Percentiles rank a stretch among this genome's conserved stretches.
phyloP scores from a whole-genome alignment of 495 filamentous ascomycete genomes.

The Penicillium odoratum region DNA sequence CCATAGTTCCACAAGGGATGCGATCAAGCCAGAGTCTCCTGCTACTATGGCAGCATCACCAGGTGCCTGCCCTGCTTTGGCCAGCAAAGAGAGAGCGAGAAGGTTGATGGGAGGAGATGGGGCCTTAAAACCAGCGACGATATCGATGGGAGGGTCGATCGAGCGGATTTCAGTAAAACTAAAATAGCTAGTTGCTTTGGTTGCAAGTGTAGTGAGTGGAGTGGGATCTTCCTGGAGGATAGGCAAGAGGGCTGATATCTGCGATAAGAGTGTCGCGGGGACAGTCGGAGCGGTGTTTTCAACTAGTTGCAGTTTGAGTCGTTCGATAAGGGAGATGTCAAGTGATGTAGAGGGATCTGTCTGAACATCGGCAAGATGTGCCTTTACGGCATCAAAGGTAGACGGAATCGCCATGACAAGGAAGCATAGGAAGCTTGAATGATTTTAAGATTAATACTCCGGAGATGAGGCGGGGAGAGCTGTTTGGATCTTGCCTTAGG shows the following conservation, averaged over 20 bases:
- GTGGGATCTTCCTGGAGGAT: constrained; percentile 53
- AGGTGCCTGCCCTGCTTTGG: constrained; percentile 63
- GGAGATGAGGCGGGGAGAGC: constrained; percentile 3
- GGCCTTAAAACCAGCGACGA: constrained; percentile 55
- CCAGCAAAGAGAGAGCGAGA: constrained; percentile 67
- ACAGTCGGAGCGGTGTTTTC: constrained; percentile 37
- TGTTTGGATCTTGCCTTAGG: background rate
- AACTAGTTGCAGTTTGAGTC: constrained; percentile 43
- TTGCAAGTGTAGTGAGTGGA: constrained; percentile 46
- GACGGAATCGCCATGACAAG: constrained; percentile 41
- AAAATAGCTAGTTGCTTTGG: constrained; percentile 37
- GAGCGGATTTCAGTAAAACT: constrained; percentile 46
- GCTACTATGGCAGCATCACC: constrained; percentile 69
- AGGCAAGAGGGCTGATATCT: constrained; percentile 48
- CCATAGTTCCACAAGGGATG: constrained; percentile 66
- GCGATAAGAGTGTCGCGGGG: constrained; percentile 42
- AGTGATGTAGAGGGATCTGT: constrained; percentile 37
- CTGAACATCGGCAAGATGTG: constrained; percentile 39
- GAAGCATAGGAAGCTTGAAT: background rate
- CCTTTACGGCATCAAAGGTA: constrained; percentile 37
- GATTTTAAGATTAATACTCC: background rate
- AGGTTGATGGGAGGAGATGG: constrained; percentile 66
- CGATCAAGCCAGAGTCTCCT: constrained; percentile 60
- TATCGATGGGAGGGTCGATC: constrained; percentile 47
- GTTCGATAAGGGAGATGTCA: constrained; percentile 39